Conservation (phyloP, 352 stramenopile species). For the Pythium aquatile region DNA sequence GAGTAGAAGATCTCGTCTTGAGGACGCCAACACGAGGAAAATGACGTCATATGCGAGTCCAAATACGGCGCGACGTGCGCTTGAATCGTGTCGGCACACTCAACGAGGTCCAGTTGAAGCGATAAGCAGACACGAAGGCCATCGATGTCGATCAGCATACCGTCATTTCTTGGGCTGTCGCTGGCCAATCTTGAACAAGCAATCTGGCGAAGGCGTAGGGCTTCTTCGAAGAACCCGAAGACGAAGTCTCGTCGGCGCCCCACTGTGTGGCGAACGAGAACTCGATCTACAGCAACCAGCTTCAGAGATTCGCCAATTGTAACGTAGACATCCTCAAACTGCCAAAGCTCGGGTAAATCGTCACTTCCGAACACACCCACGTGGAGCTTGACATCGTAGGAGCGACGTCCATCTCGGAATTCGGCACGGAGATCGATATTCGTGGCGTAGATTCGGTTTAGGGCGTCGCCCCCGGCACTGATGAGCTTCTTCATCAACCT, state of each 20-base stretch:
- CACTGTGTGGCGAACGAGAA: slow-evolving; percentile 55
- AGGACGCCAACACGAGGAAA: slow-evolving; percentile 50
- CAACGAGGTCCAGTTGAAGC: slow-evolving; percentile 37
- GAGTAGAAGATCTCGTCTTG: slow-evolving; percentile 60
- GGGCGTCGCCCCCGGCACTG: slow-evolving; percentile 58
- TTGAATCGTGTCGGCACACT: slow-evolving; percentile 30
- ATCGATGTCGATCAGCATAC: slow-evolving; percentile 56
- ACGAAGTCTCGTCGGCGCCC: slow-evolving; percentile 49
- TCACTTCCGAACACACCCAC: slow-evolving; percentile 61
- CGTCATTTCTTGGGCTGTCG: slow-evolving; percentile 33
- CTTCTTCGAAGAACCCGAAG: slow-evolving; percentile 73
- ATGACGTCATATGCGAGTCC: slow-evolving; percentile 24
- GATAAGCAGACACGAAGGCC: slow-evolving; percentile 39
- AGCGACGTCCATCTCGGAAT: slow-evolving; percentile 23
- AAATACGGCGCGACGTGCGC: slow-evolving; percentile 34
- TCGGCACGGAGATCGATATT: slow-evolving; percentile 42
- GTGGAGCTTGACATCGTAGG: slow-evolving; percentile 32
- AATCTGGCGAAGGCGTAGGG: slow-evolving; percentile 40
- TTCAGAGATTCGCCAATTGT: slow-evolving; percentile 35
- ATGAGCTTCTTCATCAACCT: slow-evolving; percentile 42
- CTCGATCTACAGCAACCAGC: slow-evolving; percentile 36
- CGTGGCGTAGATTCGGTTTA: slow-evolving; percentile 60
- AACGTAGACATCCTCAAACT: slow-evolving; percentile 49
- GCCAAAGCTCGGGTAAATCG: slow-evolving; percentile 73
- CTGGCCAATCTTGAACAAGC: slow-evolving; percentile 23